Percentiles rank a stretch among this genome's conserved stretches.
These are phyloP conservation scores for Phytophthora hybrid DNA, from an alignment of 352 stramenopile genomes.

Conservation along the genomic window DNA sequence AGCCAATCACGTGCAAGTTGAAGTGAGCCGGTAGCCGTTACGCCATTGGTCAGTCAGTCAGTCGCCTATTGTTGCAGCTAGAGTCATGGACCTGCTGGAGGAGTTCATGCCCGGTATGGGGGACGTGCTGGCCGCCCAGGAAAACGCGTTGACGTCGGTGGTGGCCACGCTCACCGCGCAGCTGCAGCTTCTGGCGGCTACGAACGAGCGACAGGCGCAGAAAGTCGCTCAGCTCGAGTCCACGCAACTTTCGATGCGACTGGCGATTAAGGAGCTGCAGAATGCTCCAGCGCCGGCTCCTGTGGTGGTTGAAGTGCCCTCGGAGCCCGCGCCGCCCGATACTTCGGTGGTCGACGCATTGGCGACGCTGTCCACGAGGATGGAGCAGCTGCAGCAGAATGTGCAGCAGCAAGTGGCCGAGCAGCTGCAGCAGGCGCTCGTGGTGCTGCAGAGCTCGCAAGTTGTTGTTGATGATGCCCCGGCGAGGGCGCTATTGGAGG, in stretches of 20 bases:
- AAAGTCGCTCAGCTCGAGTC: constrained; percentile 50
- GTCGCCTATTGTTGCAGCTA: too few species aligned
- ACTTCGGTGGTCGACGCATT: constrained; percentile 24
- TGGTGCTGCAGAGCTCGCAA: constrained; percentile 10
- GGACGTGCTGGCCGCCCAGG: constrained; percentile 67
- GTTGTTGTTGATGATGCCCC: constrained; percentile 30
- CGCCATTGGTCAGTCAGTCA: neutral
- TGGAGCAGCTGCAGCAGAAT: constrained; percentile 33
- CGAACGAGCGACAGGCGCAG: constrained; percentile 43
- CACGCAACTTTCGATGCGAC: constrained; percentile 38
- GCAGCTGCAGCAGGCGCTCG: constrained; percentile 29
- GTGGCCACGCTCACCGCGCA: constrained; percentile 62
- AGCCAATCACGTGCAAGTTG: constrained; percentile 7
- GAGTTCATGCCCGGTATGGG: constrained; percentile 73
- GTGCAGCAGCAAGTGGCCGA: constrained; percentile 37
- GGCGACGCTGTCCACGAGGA: constrained; percentile 20
- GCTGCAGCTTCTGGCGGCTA: constrained; percentile 53
- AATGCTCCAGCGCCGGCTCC: constrained; percentile 21
- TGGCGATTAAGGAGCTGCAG: constrained; percentile 38
- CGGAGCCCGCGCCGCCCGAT: constrained; percentile 19
- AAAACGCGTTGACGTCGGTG: constrained; percentile 62
- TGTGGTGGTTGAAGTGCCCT: constrained; percentile 33
- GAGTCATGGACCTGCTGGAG: constrained; percentile 71
- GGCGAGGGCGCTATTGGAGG: constrained; percentile 30
- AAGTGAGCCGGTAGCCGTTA: constrained; percentile 8